Evolutionary conservation across 2,329 filamentous ascomycete genomes (phyloP).

Genomic region (Cercospora sesami): DNA sequence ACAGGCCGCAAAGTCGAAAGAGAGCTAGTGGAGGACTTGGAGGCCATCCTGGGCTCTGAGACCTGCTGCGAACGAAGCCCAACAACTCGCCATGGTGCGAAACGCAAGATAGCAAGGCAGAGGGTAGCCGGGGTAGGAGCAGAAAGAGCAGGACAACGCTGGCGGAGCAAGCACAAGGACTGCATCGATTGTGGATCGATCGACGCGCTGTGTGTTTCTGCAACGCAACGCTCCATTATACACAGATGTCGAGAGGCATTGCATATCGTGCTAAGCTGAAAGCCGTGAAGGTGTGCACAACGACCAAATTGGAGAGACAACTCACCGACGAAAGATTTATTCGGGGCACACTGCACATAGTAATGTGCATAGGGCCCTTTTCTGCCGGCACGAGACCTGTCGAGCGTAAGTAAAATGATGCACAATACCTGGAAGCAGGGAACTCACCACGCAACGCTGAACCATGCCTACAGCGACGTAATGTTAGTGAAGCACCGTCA

Average conservation of each 20-base stretch:
- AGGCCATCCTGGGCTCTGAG: not conserved
- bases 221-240: not conserved
- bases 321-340: slow-evolving; percentile 69
- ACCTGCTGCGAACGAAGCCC: not conserved
- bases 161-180: not conserved
- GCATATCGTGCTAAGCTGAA: not conserved
- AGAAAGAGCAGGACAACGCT: not conserved
- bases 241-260: not conserved
- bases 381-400: slow-evolving; percentile 72
- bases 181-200: not conserved
- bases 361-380: slow-evolving; percentile 88
- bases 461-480: slow-evolving; percentile 62
- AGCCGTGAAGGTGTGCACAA: not conserved
- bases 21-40: not conserved
- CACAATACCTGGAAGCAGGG: not conserved
- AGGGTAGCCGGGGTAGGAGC: not conserved
- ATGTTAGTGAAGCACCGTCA: slow-evolving; percentile 5
- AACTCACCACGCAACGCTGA: slow-evolving; percentile 73
- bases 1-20: not conserved
- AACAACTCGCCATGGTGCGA: not conserved
- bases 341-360: slow-evolving; percentile 79
- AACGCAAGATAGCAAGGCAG: not conserved
- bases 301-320: slow-evolving; percentile 25
- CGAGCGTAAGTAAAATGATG: not conserved
- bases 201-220: not conserved